Base-by-base conservation (phyloP, 2,329 filamentous ascomycete species). In the Celoporthe dispersa region DNA sequence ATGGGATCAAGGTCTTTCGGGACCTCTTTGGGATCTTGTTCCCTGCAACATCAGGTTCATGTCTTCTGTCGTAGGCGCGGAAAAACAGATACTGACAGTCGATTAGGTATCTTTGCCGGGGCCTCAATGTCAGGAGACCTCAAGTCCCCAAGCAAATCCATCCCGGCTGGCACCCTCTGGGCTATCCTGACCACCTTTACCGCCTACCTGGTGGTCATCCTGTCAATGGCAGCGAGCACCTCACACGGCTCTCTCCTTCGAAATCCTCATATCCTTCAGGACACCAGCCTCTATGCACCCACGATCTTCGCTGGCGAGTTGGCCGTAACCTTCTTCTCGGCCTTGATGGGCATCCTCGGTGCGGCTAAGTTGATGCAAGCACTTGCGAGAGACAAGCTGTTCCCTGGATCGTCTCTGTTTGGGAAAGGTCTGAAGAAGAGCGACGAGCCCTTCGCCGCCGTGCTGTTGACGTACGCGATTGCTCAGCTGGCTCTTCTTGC, bases 121-220 rank as follows among this genome's bases (percentile, higher is more conserved):
- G 94, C 94, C 8, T 95, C 92, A 74, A 97, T 97, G 94, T 97
- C 93, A 9, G 94, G 94, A 25, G 93, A 97, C 77, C 80, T 97
- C 64, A 91, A 88, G 72, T 91, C 94, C 73, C 94, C 94, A 0
- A 95, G 92, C 83, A 93, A 90, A 78, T 88, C 93, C 1, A 97
- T 97, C 67, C 94, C 94, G 0, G 91, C 88, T 72, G 94, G 94
- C n/a, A 97, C 94, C 0, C 81, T 97, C 1, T 92, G 89, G 80
- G 93, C 93, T 2, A 88, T 95, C 78, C 81, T 88, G 14, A 86
- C 94, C 33, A 97, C 94, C 0, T 92, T 97, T 74, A 78, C 91
- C 68, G 85, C 91, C 7, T 97, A 97, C 77, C 82, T 92, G 9
- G 75, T 94, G 35, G 93, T 97, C 64, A 91, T 95, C 62, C 75